These are phyloP conservation scores for Nitzschia sp. DNA, from an alignment of 108 stramenopile species.

Conservation along the genomic window DNA sequence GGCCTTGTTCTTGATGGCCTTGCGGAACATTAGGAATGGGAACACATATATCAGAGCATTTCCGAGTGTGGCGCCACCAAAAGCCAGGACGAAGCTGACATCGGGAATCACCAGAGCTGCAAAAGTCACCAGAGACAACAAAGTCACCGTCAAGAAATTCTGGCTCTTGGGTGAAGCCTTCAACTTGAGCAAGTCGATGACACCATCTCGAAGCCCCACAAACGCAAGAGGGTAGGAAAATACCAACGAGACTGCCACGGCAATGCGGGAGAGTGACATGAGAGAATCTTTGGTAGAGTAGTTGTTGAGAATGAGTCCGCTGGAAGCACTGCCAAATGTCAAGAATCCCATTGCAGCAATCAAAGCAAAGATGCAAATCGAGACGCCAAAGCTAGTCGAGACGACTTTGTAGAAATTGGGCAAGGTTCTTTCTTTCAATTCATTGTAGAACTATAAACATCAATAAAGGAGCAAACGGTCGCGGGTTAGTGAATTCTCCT, in stretches of 20 bases:
- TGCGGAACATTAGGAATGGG: slow-evolving; percentile 79
- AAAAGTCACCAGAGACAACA: slow-evolving; percentile 69
- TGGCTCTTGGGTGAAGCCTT: slow-evolving; percentile 36
- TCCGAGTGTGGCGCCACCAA: slow-evolving; percentile 94
- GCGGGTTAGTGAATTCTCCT: too few relatives aligned
- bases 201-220: slow-evolving; percentile 83
- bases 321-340: slow-evolving; percentile 87
- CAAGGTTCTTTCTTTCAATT: slow-evolving; percentile 91
- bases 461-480: not conserved
- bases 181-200: slow-evolving; percentile 70
- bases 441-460: slow-evolving; percentile 70
- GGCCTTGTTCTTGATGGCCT: slow-evolving; percentile 66
- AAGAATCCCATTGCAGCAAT: slow-evolving; percentile 89
- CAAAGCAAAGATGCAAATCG: slow-evolving; percentile 70
- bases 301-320: slow-evolving; percentile 94
- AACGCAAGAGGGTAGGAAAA: slow-evolving; percentile 67
- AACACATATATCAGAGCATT: slow-evolving; percentile 89
- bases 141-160: slow-evolving; percentile 66
- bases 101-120: slow-evolving; percentile 72
- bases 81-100: slow-evolving; percentile 80
- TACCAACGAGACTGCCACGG: slow-evolving; percentile 77
- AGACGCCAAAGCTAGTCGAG: slow-evolving; percentile 68
- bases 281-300: slow-evolving; percentile 89
- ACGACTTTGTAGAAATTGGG: slow-evolving; percentile 86
- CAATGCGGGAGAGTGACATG: slow-evolving; percentile 86